A percentile compares a stretch with the other conserved stretches of the same genome.
These are phyloP conservation scores for Podaxis sp. DNA, from an alignment of 768 basidiomycete genomes.

Conservation along the genomic window DNA sequence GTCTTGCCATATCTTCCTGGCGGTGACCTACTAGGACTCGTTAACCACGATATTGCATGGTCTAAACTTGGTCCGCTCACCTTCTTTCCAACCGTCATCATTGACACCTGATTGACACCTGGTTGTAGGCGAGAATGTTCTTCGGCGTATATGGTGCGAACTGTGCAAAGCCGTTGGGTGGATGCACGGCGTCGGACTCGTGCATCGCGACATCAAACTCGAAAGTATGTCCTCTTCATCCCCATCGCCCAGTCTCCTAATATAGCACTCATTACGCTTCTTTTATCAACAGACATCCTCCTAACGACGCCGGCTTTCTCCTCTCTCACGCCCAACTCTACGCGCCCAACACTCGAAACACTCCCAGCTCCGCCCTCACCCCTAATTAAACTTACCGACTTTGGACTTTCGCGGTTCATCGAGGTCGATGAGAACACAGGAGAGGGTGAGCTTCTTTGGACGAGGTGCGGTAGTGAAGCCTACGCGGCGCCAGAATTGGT, in stretches of 20 bases:
- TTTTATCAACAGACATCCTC: conserved; percentile 60
- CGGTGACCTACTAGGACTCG: conserved; percentile 77
- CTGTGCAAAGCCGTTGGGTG: conserved; percentile 75
- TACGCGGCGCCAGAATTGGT: conserved; percentile 83
- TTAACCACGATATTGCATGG: conserved; percentile 53
- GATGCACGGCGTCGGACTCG: conserved; percentile 83
- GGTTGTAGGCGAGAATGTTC: conserved; percentile 38
- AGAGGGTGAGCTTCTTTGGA: conserved; percentile 48
- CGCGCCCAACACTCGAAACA: conserved; percentile 24
- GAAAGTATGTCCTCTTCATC: conserved; percentile 44
- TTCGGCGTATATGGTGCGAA: conserved; percentile 72
- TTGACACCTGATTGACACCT: conserved; percentile 8
- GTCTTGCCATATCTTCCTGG: conserved; percentile 74
- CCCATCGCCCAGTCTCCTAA: neutral
- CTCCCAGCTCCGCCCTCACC: conserved; percentile 42
- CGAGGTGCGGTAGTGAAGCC: conserved; percentile 84
- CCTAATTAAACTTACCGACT: conserved; percentile 82
- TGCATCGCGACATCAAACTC: conserved; percentile 91
- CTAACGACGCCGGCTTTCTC: conserved; percentile 45
- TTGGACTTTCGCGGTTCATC: conserved; percentile 85
- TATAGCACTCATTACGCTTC: neutral
- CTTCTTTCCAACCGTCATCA: neutral
- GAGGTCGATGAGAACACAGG: conserved; percentile 41
- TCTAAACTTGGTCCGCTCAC: conserved; percentile 27
- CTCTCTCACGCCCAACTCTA: conserved; percentile 17